Evolutionary conservation across 192 early-diverging fungal genomes (phyloP), one percentile per base, ranked within the genome.

Genomic region (Anaeromyces robustus): DNA sequence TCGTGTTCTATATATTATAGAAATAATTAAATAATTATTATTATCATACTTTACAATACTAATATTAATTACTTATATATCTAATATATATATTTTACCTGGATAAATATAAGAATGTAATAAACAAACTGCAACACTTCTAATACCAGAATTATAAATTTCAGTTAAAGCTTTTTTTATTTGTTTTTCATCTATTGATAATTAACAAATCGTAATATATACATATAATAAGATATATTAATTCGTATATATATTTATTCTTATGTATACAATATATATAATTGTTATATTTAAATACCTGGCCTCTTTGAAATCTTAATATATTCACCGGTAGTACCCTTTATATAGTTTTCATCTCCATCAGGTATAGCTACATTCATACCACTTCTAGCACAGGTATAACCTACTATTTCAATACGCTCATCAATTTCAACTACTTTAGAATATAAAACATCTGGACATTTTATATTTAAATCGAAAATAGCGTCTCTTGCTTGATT

Each of bases 91-190:
- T 29, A n/a, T 29, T 28, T 31, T 26, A 32, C 90, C 90, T 19
- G 91, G 88, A 83, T 90, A 98, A n/a, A 96, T 97, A 86, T 93
- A 98, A 1, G 95, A 92, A 84, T 99, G 97, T 89, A 98, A 92
- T 77, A 99, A 86, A 82, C 96, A 97, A 22, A 99, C 89, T 31
- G 96, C 94, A 22, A 97, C 88, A 78, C 95, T 97, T 68, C 89
- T 87, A 82, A 93, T 94, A 29, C 96, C 96, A n/a, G 86, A 80
- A 19, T 85, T 86, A 77, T 89, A 92, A 28, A 96, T 83, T 16
- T 79, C 79, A 78, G 88, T 82, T 43, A 99, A 85, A 77, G 93
- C 86, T 22, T 79, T 26, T 41, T 89, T 87, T 29, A 96, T 86
- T 12, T 83, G 78, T 1, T 79, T 80, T 80, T 92, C 68, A 83